Percentiles rank a stretch among this genome's conserved stretches.
Evolutionary conservation across 169 alveolate genomes (phyloP).

Genomic region (Cyclospora cayetanensis): DNA sequence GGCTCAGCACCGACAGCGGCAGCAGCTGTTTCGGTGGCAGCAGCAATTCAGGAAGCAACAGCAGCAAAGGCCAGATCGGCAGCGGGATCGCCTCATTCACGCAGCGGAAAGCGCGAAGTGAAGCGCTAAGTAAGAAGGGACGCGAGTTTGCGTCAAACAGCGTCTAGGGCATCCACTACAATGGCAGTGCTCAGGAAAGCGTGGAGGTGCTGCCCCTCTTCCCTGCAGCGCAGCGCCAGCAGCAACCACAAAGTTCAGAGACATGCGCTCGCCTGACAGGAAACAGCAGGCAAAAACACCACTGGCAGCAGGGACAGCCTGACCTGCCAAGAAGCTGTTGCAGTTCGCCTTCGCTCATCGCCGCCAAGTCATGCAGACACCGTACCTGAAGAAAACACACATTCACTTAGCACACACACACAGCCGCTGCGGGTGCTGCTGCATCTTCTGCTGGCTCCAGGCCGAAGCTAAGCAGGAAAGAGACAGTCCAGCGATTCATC

Average conservation of each 20-base stretch:
- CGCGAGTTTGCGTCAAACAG: no score
- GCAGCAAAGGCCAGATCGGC: neutral
- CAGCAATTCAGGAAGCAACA: neutral
- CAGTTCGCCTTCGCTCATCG: neutral
- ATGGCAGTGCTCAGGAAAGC: constrained; percentile 17
- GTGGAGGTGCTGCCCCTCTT: constrained; percentile 36
- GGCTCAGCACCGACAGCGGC: neutral
- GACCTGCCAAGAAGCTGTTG: neutral
- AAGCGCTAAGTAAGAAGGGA: no score
- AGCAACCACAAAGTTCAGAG: neutral
- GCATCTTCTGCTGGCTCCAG: neutral
- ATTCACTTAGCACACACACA: neutral
- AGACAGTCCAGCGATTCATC: neutral
- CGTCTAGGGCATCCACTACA: neutral
- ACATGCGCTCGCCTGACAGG: neutral
- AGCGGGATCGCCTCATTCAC: neutral
- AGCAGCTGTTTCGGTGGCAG: neutral
- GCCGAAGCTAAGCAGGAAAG: neutral
- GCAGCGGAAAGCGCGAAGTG: no score
- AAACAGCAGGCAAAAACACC: neutral
- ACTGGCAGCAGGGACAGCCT: neutral
- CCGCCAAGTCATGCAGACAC: neutral
- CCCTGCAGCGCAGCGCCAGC: constrained; percentile 3
- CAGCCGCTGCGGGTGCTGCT: neutral
- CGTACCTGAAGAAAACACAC: neutral